Evolutionary conservation across 164 flowering plant genomes (phyloP).

Genomic region (Warburgia ugandensis): DNA sequence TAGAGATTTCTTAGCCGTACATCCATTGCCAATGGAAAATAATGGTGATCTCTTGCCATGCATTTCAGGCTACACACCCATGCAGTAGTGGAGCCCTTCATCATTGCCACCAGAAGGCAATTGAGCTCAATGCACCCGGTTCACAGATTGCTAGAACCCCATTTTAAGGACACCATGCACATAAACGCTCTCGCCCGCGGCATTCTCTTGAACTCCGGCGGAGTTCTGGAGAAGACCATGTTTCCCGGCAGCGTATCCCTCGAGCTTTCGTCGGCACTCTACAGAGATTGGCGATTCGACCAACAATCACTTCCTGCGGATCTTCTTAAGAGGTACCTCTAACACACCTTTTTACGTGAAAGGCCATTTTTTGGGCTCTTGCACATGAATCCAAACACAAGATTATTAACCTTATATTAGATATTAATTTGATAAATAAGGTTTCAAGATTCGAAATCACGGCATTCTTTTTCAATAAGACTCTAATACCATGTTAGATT

Average conservation of each 20-base stretch:
- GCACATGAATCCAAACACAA: neutral
- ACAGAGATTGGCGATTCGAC: slow-evolving; percentile 56
- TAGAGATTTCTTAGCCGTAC: too few species aligned
- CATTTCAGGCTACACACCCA: slow-evolving; percentile 54
- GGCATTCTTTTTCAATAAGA: too few species aligned
- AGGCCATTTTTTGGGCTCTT: neutral
- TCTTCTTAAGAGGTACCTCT: slow-evolving; percentile 54
- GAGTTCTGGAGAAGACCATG: slow-evolving; percentile 45
- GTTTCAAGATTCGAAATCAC: too few species aligned
- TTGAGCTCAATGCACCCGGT: slow-evolving; percentile 71
- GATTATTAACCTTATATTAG: too few species aligned
- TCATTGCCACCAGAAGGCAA: slow-evolving; percentile 64
- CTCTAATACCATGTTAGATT: too few species aligned
- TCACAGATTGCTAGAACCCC: slow-evolving; percentile 51
- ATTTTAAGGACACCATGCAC: slow-evolving; percentile 66
- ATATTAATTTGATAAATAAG: too few species aligned
- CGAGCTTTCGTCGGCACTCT: slow-evolving; percentile 44
- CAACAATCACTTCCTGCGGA: slow-evolving; percentile 63
- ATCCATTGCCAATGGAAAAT: too few species aligned
- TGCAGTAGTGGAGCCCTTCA: slow-evolving; percentile 56
- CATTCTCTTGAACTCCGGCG: slow-evolving; percentile 44
- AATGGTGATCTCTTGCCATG: too few species aligned
- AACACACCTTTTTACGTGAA: too few species aligned
- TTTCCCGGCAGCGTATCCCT: slow-evolving; percentile 37
- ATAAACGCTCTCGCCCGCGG: slow-evolving; percentile 54